Evolutionary conservation across 305 asterid species (phyloP).

Genomic region (Solanum hybrid): DNA sequence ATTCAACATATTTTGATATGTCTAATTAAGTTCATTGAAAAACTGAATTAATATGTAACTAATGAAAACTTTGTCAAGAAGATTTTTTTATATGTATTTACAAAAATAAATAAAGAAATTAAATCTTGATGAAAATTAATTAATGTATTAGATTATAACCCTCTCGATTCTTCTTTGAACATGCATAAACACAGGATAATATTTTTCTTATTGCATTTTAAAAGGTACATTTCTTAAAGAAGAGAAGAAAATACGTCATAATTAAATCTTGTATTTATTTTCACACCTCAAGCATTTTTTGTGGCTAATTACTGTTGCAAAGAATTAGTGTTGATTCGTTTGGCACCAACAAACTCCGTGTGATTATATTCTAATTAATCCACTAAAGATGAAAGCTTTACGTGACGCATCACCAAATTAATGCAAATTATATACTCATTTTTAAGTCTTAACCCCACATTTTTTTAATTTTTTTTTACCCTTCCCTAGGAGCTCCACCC

Average conservation of each 20-base stretch:
- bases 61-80: not conserved
- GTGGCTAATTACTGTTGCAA: not conserved
- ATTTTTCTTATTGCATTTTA: not conserved
- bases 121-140: not conserved
- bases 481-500: no score
- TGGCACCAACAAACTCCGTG: not conserved
- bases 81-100: not conserved
- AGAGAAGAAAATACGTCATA: not conserved
- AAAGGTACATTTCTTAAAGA: not conserved
- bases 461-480: no score
- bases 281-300: not conserved
- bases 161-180: not conserved
- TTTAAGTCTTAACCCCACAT: not conserved
- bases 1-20: not conserved
- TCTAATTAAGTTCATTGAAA: not conserved
- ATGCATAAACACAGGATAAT: not conserved
- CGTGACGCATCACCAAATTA: not conserved
- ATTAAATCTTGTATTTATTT: not conserved
- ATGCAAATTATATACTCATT: not conserved
- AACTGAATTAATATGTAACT: not conserved
- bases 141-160: no score
- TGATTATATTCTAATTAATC: not conserved
- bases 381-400: not conserved
- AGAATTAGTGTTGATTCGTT: conserved; percentile 1
- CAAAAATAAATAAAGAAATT: not conserved